A percentile compares a stretch with the other conserved stretches of the same genome.
Evolutionary conservation across 768 basidiomycete genomes (phyloP).

Genomic region (Inosperma sp.): DNA sequence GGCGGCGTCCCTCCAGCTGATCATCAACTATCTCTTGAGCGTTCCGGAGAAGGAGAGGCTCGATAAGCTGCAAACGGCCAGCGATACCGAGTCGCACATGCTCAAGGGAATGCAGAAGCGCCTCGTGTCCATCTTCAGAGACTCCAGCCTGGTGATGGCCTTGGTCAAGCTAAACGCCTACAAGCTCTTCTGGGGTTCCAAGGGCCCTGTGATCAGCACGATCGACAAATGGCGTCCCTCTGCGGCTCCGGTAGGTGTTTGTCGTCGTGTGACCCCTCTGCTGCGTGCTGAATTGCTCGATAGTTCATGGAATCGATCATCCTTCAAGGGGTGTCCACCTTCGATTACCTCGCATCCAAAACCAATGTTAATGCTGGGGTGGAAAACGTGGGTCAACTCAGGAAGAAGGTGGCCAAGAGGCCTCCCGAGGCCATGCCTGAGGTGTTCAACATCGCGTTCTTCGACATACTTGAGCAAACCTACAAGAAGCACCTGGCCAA

Average conservation of each 20-base stretch:
- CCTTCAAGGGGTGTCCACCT: neutral
- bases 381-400: neutral
- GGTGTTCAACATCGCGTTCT: neutral
- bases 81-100: neutral
- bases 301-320: slow-evolving; percentile 4
- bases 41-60: neutral
- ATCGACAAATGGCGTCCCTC: neutral
- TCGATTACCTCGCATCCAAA: neutral
- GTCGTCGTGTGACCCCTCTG: neutral
- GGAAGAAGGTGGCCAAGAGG: neutral
- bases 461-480: neutral
- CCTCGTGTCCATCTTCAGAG: neutral
- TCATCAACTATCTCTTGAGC: neutral
- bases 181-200: neutral
- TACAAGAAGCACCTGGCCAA: neutral
- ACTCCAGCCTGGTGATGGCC: neutral
- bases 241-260: neutral
- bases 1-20: neutral
- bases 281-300: neutral
- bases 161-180: neutral
- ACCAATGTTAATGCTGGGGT: neutral
- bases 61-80: neutral
- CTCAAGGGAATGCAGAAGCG: neutral
- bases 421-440: neutral
- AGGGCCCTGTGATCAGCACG: too few species aligned